Evolutionary conservation across 2,329 filamentous ascomycete species (phyloP), one percentile per base, ranked within the genome.

Genomic region (Talaromyces sp.): DNA sequence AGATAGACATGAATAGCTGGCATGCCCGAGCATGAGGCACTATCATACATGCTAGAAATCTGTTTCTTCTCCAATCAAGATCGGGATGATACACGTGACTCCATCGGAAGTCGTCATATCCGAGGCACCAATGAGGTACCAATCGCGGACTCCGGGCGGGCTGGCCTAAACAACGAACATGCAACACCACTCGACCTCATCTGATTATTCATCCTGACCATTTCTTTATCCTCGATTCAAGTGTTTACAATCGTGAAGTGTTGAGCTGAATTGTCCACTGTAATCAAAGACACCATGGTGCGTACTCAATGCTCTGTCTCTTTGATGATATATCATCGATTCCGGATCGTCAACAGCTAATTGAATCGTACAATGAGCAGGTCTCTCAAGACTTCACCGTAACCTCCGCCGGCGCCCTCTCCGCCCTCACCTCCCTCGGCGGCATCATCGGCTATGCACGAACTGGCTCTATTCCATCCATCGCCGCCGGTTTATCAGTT

Each of bases 391-490:
- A 66, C 64, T 65, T 69, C 63, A 69, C 74, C 62, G 71, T 69
- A 69, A 83, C 79, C 71, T 87, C 91, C 72, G 92, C 93, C 67
- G 91, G 88, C 76, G 75, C 90, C 71, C 87, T 98, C 71, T 91
- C 90, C 65, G 83, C 86, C 67, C 83, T 98, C 64, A 97, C 93
- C 63, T 92, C 93, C 58, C 84, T 89, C 63, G 95, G 95, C 70
- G 95, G 95, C 67, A 88, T 91, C 64, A 89, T 90, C 73, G 95
- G 95, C 73, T 99, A 92, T 78, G 82, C 88, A 50, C 88, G 88
- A 74, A 95, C 93, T 0, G 86, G 91, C 64, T 98, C 93, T 25
- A 76, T 96, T 57, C 93, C 93, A 40, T 96, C 92, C 12, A 83
- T 98, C 69, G 87, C 86, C 12, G 95, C 95, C 14, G 95, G 95